A percentile compares a stretch with the other conserved stretches of the same genome.
Evolutionary conservation across 1,284 basidiomycete genomes (phyloP).

Genomic region (Fomitopsis palustris): DNA sequence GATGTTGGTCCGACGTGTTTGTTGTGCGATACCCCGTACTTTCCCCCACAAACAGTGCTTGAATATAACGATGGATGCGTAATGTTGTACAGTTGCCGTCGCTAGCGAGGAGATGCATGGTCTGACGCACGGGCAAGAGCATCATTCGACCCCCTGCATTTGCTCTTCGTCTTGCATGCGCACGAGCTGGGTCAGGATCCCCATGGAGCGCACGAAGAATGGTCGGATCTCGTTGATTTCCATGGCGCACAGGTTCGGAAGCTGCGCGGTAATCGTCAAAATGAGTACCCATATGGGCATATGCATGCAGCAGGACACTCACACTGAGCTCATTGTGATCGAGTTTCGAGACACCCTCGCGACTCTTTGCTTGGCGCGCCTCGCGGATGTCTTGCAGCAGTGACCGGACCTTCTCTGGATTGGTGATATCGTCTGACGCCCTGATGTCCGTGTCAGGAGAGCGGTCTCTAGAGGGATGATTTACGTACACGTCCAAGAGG

Average conservation of each 20-base stretch:
- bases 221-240: slow-evolving; percentile 92
- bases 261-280: slow-evolving; percentile 38
- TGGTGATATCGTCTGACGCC: slow-evolving; percentile 85
- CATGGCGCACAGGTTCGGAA: slow-evolving; percentile 84
- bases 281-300: background rate
- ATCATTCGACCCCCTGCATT: slow-evolving; percentile 12
- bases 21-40: no score
- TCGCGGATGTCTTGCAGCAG: slow-evolving; percentile 93
- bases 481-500: slow-evolving; percentile 83
- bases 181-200: slow-evolving; percentile 50
- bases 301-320: slow-evolving; percentile 7
- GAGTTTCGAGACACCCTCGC: slow-evolving; percentile 74
- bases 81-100: background rate
- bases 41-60: background rate
- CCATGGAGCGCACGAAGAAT: slow-evolving; percentile 84
- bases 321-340: slow-evolving; percentile 82
- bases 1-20: background rate
- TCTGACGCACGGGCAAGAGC: no score
- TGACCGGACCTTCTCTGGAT: slow-evolving; percentile 78
- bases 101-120: background rate
- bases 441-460: slow-evolving; percentile 38
- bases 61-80: background rate
- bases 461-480: background rate
- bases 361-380: slow-evolving; percentile 89
- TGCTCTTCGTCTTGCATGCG: slow-evolving; percentile 26